A percentile compares a stretch with the other conserved stretches of the same genome.
Evolutionary conservation across 257 asterid genomes (phyloP).

Genomic region (Leonotis leonurus): DNA sequence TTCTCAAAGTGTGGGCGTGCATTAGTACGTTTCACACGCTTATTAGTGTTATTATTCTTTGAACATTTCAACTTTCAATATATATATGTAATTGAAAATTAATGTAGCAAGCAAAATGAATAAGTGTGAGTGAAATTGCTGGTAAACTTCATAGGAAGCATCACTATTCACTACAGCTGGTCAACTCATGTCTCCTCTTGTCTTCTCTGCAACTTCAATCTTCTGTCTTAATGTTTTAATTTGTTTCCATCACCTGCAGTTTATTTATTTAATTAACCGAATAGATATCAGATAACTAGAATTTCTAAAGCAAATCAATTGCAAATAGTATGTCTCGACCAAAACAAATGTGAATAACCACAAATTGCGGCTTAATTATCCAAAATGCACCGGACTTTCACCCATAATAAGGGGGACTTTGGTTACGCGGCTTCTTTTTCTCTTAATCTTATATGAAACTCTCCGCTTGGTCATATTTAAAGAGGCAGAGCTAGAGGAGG

Average conservation of each 20-base stretch:
- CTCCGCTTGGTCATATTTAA: too few relatives aligned
- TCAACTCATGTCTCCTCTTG: slow-evolving; percentile 16
- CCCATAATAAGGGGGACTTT: too few relatives aligned
- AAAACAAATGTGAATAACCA: too few relatives aligned
- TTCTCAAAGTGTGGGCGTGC: slow-evolving; percentile 21
- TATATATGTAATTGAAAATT: neutral
- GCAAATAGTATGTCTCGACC: too few relatives aligned
- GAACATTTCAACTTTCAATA: slow-evolving; percentile 6
- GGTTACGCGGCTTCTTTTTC: too few relatives aligned
- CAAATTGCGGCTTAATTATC: too few relatives aligned
- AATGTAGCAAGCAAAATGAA: neutral
- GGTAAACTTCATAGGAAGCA: slow-evolving; percentile 15
- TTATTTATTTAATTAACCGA: too few relatives aligned
- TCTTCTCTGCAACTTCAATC: neutral
- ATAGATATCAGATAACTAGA: too few relatives aligned
- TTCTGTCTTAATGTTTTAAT: neutral
- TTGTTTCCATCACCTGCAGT: neutral
- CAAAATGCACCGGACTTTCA: too few relatives aligned
- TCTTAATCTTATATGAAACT: too few relatives aligned
- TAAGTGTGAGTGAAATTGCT: slow-evolving; percentile 16
- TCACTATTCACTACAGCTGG: neutral
- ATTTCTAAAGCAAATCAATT: too few relatives aligned
- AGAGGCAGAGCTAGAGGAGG: too few relatives aligned
- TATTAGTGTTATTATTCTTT: neutral
- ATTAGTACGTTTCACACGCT: slow-evolving; percentile 19